Evolutionary conservation across 2,329 filamentous ascomycete genomes (phyloP).

Genomic region (Dactylonectria macrodidyma): DNA sequence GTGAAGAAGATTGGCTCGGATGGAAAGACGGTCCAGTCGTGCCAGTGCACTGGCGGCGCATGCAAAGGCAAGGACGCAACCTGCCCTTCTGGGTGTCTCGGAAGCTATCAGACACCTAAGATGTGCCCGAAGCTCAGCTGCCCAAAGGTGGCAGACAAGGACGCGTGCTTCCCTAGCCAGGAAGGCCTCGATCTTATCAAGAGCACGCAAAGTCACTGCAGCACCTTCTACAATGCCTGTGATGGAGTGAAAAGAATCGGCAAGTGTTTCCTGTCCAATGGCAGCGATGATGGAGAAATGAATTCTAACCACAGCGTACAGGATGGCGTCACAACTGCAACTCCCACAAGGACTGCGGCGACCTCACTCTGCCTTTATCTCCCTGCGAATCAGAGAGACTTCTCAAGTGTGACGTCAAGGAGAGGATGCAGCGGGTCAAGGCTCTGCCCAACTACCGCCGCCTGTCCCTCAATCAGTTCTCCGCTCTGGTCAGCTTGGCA

Average conservation of each 20-base stretch:
- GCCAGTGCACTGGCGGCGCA: neutral
- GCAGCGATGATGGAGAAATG: neutral
- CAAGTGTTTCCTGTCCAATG: neutral
- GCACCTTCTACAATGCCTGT: neutral
- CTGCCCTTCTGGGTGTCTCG: neutral
- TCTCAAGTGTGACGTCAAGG: neutral
- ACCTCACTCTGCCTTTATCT: neutral
- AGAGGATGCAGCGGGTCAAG: neutral
- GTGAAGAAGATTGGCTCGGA: neutral
- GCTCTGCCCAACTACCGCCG: neutral
- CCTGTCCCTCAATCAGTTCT: neutral
- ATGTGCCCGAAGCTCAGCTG: neutral
- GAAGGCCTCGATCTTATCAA: neutral
- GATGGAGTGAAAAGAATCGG: neutral
- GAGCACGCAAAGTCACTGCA: neutral
- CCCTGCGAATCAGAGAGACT: neutral
- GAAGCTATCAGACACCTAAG: neutral
- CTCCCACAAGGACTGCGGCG: neutral
- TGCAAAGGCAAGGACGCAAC: neutral
- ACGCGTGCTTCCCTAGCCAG: neutral
- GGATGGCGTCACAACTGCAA: neutral
- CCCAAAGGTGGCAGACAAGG: neutral
- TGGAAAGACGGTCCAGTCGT: neutral
- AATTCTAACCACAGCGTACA: neutral
- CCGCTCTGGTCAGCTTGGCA: neutral